Evolutionary conservation across 345 rosid species (phyloP), one percentile per base, ranked within the genome.

Genomic region (Moricandia arvensis): DNA sequence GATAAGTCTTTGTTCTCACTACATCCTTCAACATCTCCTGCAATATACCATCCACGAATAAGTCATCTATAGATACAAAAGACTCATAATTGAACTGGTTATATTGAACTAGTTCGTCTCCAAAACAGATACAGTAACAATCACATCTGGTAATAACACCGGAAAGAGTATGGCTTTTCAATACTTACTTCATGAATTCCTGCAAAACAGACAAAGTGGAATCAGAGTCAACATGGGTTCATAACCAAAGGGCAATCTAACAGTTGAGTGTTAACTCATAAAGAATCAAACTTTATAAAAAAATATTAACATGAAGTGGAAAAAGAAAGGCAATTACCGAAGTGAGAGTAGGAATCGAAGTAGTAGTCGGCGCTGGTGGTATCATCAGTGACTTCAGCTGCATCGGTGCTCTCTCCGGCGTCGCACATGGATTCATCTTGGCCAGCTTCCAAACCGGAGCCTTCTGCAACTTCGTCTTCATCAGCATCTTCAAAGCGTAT

Each of bases 111-210:
- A 11, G 4, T 8, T 34, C 3, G n/a, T 12, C 6, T 53, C 6
- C 55, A 57, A 15, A 43, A 53, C 12, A 0, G 1, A 31, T 13
- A 27, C 34, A 34, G 15, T 4, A 61, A 54, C n/a, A 35, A 13
- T 4, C 30, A 17, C 18, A 62, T 30, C 58, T 13, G 35, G 63
- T 27, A 27, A 27, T 12, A 35, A 5, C 51, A 18, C 17, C 15
- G 51, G 29, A 66, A 45, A 45, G 8, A 31, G 66, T 49, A 43
- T n/a, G 41, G 63, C 7, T 68, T 43, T 16, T 61, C 29, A 66
- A 64, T 75, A 85, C 98, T 91, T 89, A 96, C 99, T 93, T 96
- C 99, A 72, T 96, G 99, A 82, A 96, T 96, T 45, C 98, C 99
- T 96, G 89, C 85, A 84, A 79, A 84, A 77, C 1, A 62, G 62